These are phyloP conservation scores for Fomitopsis pinicola DNA, from an alignment of 1,284 basidiomycete species.

Conservation along the genomic window DNA sequence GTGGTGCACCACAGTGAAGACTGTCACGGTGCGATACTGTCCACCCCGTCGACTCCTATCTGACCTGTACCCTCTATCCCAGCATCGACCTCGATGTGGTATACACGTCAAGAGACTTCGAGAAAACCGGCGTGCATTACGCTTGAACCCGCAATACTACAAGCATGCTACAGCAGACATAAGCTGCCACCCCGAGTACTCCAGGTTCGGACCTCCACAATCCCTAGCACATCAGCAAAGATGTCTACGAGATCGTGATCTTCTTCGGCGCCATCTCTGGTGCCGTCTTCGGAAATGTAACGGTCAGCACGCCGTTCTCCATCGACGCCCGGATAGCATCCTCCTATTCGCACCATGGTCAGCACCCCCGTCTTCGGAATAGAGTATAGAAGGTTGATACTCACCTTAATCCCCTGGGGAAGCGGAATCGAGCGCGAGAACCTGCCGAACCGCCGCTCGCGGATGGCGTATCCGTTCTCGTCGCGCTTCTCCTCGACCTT, in stretches of 20 bases:
- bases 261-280: constrained; percentile 26
- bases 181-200: neutral
- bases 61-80: too few species aligned
- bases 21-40: too few species aligned
- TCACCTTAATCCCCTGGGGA: constrained; percentile 40
- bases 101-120: too few species aligned
- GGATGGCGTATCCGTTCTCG: constrained; percentile 38
- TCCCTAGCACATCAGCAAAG: too few species aligned
- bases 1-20: too few species aligned
- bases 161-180: neutral
- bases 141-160: constrained; percentile 2
- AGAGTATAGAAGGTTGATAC: neutral
- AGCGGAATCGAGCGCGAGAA: constrained; percentile 36
- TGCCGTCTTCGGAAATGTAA: constrained; percentile 38
- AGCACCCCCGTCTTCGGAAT: neutral
- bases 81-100: too few species aligned
- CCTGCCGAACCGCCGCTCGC: constrained; percentile 41
- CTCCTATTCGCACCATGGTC: neutral
- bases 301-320: constrained; percentile 36
- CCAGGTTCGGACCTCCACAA: neutral
- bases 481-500: constrained; percentile 28
- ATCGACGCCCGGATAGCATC: constrained; percentile 38
- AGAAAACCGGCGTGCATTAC: neutral
- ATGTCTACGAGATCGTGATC: constrained; percentile 26
- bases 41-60: too few species aligned